phyloP scores from a whole-genome alignment of 1,284 basidiomycete species.

The Agroathelia rolfsii region DNA sequence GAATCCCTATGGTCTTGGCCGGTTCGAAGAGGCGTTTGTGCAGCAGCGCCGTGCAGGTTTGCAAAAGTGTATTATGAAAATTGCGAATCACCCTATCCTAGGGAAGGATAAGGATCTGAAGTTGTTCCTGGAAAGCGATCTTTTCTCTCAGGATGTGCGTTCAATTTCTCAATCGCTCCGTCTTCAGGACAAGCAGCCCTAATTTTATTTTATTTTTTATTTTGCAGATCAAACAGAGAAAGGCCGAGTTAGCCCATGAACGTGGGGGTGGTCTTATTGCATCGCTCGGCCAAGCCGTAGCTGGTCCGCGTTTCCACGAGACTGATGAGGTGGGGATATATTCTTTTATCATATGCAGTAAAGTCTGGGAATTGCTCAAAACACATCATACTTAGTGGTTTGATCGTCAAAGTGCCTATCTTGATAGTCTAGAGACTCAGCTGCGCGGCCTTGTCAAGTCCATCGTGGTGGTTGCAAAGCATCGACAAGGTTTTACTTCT shows the following conservation, averaged over 20 bases:
- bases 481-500: constrained; percentile 57
- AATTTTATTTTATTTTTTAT: too few species aligned
- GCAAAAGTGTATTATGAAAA: constrained; percentile 86
- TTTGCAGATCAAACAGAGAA: constrained; percentile 76
- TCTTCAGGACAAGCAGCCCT: too few species aligned
- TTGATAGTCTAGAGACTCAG: constrained; percentile 87
- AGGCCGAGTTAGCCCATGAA: constrained; percentile 65
- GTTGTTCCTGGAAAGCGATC: constrained; percentile 83
- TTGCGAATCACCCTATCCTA: constrained; percentile 80
- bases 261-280: constrained; percentile 73
- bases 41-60: constrained; percentile 74
- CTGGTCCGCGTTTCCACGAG: constrained; percentile 84
- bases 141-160: constrained; percentile 72
- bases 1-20: constrained; percentile 80
- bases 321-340: constrained; percentile 67
- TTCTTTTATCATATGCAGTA: too few species aligned
- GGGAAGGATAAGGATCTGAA: constrained; percentile 77
- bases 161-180: constrained; percentile 7
- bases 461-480: constrained; percentile 74
- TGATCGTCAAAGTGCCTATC: constrained; percentile 75
- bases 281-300: constrained; percentile 66
- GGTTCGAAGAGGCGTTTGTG: constrained; percentile 86
- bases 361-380: too few species aligned
- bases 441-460: constrained; percentile 80
- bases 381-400: constrained; percentile 83